These are phyloP conservation scores for Mycena polygramma DNA, from an alignment of 768 basidiomycete species.

Conservation along the genomic window DNA sequence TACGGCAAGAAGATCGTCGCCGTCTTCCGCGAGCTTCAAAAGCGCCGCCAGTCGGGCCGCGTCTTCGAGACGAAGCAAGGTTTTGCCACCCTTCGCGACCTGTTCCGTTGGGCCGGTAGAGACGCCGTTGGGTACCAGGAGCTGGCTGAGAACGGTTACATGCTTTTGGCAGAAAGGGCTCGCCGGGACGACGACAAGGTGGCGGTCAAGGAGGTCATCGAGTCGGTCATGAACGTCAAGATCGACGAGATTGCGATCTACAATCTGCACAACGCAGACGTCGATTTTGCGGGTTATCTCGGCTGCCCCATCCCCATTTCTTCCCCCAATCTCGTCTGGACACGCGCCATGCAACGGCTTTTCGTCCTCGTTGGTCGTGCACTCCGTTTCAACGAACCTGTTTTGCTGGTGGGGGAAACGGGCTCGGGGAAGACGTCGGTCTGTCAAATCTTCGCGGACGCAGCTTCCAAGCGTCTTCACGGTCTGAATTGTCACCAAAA, in stretches of 20 bases:
- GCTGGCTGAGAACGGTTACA: conserved; percentile 95
- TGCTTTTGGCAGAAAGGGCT: conserved; percentile 94
- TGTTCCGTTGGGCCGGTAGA: conserved; percentile 97
- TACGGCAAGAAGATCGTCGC: conserved; percentile 91
- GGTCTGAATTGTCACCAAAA: conserved; percentile 97
- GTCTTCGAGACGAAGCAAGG: conserved; percentile 98
- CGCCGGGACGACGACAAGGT: conserved; percentile 87
- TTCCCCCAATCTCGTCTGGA: conserved; percentile 84
- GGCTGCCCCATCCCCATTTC: conserved; percentile 64
- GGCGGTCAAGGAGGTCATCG: conserved; percentile 94
- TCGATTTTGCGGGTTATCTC: conserved; percentile 62
- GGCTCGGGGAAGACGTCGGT: conserved; percentile 98
- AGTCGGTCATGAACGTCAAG: conserved; percentile 87
- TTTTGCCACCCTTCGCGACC: conserved; percentile 95
- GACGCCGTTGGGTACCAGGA: conserved; percentile 92
- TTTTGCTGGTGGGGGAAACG: conserved; percentile 96
- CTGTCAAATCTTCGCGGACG: conserved; percentile 89
- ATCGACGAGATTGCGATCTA: conserved; percentile 84
- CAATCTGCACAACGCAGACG: conserved; percentile 57
- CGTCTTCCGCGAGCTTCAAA: conserved; percentile 94
- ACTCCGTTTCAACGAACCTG: conserved; percentile 91
- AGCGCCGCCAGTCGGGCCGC: conserved; percentile 88
- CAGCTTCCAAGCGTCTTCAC: conserved; percentile 69
- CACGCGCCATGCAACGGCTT: conserved; percentile 90
- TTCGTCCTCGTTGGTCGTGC: conserved; percentile 90